Evolutionary conservation across 495 filamentous ascomycete genomes (phyloP).

Genomic region (Podospora anserina): DNA sequence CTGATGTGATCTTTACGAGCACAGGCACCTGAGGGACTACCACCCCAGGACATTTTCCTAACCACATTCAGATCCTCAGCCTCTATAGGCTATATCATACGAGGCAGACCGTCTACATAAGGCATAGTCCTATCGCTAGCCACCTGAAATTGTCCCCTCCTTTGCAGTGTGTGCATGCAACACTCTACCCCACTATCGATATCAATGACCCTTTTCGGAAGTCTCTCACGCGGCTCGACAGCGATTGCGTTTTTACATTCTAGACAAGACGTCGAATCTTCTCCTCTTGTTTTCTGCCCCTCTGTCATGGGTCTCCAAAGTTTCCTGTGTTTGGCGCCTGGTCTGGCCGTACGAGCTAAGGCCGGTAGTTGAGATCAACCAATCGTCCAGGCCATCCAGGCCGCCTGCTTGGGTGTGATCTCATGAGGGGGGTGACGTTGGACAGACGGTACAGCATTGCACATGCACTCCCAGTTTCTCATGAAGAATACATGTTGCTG

Average conservation of each 20-base stretch:
- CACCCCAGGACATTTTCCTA: not conserved
- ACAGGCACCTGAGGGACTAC: too few species aligned
- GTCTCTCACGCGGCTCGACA: not conserved
- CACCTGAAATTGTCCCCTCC: not conserved
- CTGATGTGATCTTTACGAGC: not conserved
- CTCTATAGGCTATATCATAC: not conserved
- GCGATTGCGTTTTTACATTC: too few species aligned
- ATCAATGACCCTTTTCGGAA: not conserved
- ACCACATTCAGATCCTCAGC: not conserved
- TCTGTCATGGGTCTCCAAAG: too few species aligned
- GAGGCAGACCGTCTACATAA: not conserved
- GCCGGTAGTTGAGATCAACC: not conserved
- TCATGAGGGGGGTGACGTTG: not conserved
- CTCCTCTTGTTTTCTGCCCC: too few species aligned
- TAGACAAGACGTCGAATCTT: too few species aligned
- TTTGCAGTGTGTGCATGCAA: not conserved
- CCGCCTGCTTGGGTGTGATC: too few species aligned
- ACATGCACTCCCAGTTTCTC: constrained; percentile 2
- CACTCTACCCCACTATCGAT: not conserved
- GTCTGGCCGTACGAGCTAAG: not conserved
- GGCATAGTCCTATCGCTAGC: not conserved
- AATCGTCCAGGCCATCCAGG: not conserved
- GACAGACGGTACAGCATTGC: not conserved
- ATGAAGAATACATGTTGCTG: constrained; percentile 17
- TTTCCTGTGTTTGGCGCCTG: not conserved